Evolutionary conservation across 2,329 filamentous ascomycete species (phyloP), one percentile per base, ranked within the genome.

Genomic region (Aspergillus floridensis): DNA sequence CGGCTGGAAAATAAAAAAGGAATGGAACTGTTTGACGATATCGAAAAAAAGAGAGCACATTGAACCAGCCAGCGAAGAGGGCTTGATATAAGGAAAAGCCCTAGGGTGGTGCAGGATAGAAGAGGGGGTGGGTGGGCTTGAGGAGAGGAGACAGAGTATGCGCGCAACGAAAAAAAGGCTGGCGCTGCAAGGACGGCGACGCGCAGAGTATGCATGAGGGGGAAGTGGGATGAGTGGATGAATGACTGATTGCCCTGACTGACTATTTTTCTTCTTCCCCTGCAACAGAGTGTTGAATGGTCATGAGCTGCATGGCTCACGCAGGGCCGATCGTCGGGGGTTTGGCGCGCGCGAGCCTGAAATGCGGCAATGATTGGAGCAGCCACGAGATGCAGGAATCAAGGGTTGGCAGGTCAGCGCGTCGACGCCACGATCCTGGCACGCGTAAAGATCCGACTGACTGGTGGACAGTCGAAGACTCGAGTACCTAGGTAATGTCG

Each of bases 61-160:
- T 19, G 11, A 35, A 44, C 16, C 5, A 19, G 0, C 55, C 56
- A 58, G 60, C 53, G 56, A 62, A 26, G 32, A 47, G 46, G 47
- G 58, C 61, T 56, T 61, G 59, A 63, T 63, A 63, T 63, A 63
- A 63, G 51, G 57, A 54, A 49, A 35, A 44, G 38, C 38, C 38
- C 38, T 44, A 44, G 38, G 32, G 32, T 35, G 32, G 11, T 29
- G 26, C 26, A 29, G 26, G 26, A 35, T 35, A 16, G 11, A 35
- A 16, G 32, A 35, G 32, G 32, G 32, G 32, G 32, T 35, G 32
- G 32, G 32, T 16, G 26, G 26, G 26, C 10, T 29, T 35, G 11
- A 44, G 38, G 6, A 19, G 11, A 44, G 38, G 16, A 19, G 38
- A 7, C 26, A 29, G 38, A 16, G 38, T 19, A 16, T 44, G 38